Conservation (phyloP, 495 filamentous ascomycete species). For the Trichoderma gamsii region DNA sequence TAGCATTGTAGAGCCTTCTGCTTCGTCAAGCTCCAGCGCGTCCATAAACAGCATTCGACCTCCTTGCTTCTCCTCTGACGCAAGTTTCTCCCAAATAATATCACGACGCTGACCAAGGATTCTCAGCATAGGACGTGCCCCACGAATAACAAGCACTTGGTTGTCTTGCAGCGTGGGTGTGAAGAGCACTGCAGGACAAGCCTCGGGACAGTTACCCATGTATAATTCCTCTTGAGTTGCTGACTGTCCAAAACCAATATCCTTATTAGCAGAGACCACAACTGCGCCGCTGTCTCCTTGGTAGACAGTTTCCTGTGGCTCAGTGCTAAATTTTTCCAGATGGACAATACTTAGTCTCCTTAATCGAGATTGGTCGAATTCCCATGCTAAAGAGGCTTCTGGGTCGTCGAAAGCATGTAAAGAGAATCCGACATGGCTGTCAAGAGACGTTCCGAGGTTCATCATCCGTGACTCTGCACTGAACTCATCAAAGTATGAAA, state of each 20-base stretch:
- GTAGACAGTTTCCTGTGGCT: not conserved
- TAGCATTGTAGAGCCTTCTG: conserved; percentile 13
- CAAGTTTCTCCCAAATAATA: conserved; percentile 17
- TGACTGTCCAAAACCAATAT: conserved; percentile 24
- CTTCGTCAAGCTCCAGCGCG: conserved; percentile 26
- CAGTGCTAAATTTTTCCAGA: conserved; percentile 15
- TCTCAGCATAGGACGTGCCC: conserved; percentile 22
- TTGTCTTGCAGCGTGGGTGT: conserved; percentile 21
- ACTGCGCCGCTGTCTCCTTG: conserved; percentile 18
- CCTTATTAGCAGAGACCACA: conserved; percentile 23
- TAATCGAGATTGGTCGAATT: not conserved
- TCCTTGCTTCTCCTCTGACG: conserved; percentile 5
- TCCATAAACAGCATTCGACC: conserved; percentile 29
- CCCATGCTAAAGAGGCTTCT: not conserved
- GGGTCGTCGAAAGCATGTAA: not conserved
- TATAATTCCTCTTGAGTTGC: conserved; percentile 28
- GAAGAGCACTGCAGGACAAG: conserved; percentile 25
- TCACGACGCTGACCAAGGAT: conserved; percentile 21
- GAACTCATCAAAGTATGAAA: conserved; percentile 20
- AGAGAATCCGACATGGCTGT: not conserved
- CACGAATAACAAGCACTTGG: conserved; percentile 20
- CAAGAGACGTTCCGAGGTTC: not conserved
- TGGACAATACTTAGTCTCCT: conserved; percentile 13
- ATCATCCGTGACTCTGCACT: not conserved
- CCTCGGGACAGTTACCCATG: conserved; percentile 24